These are phyloP conservation scores for Fusarium brachygibbosum DNA, from an alignment of 2,329 filamentous ascomycete species.

Conservation along the genomic window DNA sequence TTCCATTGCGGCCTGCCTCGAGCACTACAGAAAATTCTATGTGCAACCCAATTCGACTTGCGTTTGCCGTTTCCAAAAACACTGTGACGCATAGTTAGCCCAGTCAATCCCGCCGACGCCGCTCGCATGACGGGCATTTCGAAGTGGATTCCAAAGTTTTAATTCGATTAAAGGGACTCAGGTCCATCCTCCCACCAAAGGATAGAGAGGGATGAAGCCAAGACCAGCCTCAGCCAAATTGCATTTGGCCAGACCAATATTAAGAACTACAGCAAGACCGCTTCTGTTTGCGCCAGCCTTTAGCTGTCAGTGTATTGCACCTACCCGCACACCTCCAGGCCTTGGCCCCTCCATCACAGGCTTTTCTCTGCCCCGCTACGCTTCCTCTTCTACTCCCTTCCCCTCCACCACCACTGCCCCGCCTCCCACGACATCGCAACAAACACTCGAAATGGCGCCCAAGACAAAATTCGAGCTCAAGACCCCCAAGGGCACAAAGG, in stretches of 20 bases:
- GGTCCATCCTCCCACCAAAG: constrained; percentile 39
- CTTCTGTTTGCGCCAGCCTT: constrained; percentile 6
- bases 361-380: constrained; percentile 46
- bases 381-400: constrained; percentile 34
- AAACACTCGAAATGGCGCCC: constrained; percentile 48
- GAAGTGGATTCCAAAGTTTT: constrained; percentile 35
- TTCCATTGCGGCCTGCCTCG: background rate
- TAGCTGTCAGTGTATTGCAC: constrained; percentile 7
- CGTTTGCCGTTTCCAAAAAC: constrained; percentile 5
- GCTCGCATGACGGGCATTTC: constrained; percentile 38
- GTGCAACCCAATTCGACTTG: constrained; percentile 24
- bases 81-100: constrained; percentile 37
- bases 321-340: constrained; percentile 17
- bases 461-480: constrained; percentile 69
- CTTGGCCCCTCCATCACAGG: constrained; percentile 40
- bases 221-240: constrained; percentile 44
- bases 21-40: constrained; percentile 21
- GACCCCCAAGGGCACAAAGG: constrained; percentile 91
- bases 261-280: constrained; percentile 34
- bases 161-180: constrained; percentile 35
- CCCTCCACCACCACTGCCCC: constrained; percentile 42
- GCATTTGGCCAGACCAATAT: constrained; percentile 38
- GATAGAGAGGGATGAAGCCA: constrained; percentile 46
- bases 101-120: constrained; percentile 19
- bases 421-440: constrained; percentile 39